Percentiles rank a stretch among this genome's conserved stretches.
phyloP scores from a whole-genome alignment of 176 grass and related monocot species.

The Bolboschoenus planiculmis region DNA sequence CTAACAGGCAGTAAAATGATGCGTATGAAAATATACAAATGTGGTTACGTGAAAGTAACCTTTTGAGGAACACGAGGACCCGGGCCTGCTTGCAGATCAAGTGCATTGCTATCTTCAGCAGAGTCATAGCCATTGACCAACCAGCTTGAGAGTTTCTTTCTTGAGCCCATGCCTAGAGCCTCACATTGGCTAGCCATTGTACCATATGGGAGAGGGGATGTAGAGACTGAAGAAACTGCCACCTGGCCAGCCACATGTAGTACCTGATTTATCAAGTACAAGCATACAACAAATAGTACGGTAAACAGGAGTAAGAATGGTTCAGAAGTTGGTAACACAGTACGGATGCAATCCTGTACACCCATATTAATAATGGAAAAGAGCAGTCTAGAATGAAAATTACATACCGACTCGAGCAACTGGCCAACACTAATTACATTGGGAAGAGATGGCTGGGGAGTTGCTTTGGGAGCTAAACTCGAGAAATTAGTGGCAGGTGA shows the following conservation, averaged over 20 bases:
- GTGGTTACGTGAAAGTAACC: slow-evolving; percentile 27
- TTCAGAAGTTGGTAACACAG: background rate
- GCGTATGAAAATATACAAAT: background rate
- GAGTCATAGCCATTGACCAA: slow-evolving; percentile 58
- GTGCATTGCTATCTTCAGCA: slow-evolving; percentile 36
- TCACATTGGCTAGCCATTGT: slow-evolving; percentile 95
- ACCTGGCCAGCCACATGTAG: slow-evolving; percentile 96
- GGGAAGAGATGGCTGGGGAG: slow-evolving; percentile 41
- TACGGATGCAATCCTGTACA: background rate
- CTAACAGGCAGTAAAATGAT: background rate
- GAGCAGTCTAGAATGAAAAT: background rate
- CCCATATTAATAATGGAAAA: background rate
- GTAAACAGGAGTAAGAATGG: background rate
- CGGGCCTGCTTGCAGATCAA: slow-evolving; percentile 25
- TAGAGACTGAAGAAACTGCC: slow-evolving; percentile 81
- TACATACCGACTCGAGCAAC: slow-evolving; percentile 81
- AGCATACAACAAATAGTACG: background rate
- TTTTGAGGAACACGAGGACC: slow-evolving; percentile 39
- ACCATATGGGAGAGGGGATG: slow-evolving; percentile 84
- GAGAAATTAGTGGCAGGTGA: slow-evolving; percentile 63
- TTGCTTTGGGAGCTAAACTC: slow-evolving; percentile 51
- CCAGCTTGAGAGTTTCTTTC: slow-evolving; percentile 96
- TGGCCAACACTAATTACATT: slow-evolving; percentile 86
- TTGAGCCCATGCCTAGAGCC: slow-evolving; percentile 69
- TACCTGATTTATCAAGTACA: slow-evolving; percentile 37